These are phyloP conservation scores for Primulina eburnea DNA, from an alignment of 257 asterid genomes.

Conservation along the genomic window DNA sequence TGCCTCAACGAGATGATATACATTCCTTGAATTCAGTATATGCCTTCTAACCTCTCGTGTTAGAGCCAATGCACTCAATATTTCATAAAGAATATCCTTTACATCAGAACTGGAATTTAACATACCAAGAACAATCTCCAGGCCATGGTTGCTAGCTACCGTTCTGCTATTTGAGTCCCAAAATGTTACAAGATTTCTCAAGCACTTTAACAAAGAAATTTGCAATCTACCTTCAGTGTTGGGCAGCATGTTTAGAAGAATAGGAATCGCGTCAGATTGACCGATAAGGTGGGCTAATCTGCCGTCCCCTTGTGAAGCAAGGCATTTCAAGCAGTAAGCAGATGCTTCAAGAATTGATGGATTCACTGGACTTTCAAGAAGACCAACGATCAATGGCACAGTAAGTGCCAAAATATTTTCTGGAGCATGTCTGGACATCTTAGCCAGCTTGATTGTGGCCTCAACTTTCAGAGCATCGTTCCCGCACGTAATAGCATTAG, in stretches of 20 bases:
- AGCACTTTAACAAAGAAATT: slow-evolving; percentile 48
- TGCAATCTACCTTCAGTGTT: slow-evolving; percentile 35
- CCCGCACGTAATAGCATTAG: slow-evolving; percentile 33
- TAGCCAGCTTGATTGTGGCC: slow-evolving; percentile 46
- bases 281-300: slow-evolving; percentile 46
- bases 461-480: slow-evolving; percentile 35
- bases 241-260: slow-evolving; percentile 39
- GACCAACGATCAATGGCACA: slow-evolving; percentile 47
- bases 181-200: slow-evolving; percentile 43
- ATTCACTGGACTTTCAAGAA: slow-evolving; percentile 35
- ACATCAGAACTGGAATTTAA: slow-evolving; percentile 29
- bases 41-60: slow-evolving; percentile 51
- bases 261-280: slow-evolving; percentile 43
- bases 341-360: slow-evolving; percentile 49
- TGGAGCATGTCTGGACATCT: slow-evolving; percentile 44
- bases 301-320: slow-evolving; percentile 55
- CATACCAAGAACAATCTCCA: slow-evolving; percentile 41
- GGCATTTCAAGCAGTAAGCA: slow-evolving; percentile 51
- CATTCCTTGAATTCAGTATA: slow-evolving; percentile 37
- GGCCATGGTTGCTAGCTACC: slow-evolving; percentile 41
- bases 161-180: slow-evolving; percentile 35
- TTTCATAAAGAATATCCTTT: slow-evolving; percentile 42
- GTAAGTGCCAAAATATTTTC: slow-evolving; percentile 39
- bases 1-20: slow-evolving; percentile 49
- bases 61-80: slow-evolving; percentile 58